phyloP scores from a whole-genome alignment of 2,329 filamentous ascomycete genomes.

The Fusarium devonianum region DNA sequence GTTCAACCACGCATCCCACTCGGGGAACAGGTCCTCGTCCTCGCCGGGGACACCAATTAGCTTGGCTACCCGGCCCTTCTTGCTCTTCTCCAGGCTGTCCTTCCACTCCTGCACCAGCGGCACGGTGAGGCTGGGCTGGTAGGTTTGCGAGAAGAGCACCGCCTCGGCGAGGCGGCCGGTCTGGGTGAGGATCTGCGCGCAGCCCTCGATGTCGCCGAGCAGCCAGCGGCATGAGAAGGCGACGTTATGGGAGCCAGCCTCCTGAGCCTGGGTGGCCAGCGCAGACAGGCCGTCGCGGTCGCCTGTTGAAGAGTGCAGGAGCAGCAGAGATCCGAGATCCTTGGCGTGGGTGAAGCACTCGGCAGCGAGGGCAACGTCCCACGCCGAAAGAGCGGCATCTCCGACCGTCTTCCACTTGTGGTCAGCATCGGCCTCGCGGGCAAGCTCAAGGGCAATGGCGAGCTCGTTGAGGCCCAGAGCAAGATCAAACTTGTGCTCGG shows the following conservation, averaged over 20 bases:
- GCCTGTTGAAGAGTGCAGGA: constrained; percentile 86
- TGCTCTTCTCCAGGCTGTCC: constrained; percentile 78
- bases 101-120: constrained; percentile 82
- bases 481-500: constrained; percentile 96
- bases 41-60: constrained; percentile 82
- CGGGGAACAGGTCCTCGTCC: constrained; percentile 89
- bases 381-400: constrained; percentile 84
- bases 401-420: constrained; percentile 99
- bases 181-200: constrained; percentile 78
- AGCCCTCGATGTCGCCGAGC: constrained; percentile 80
- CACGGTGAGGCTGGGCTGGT: constrained; percentile 80
- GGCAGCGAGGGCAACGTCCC: constrained; percentile 87
- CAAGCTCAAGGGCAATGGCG: constrained; percentile 84
- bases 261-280: constrained; percentile 77
- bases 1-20: constrained; percentile 91
- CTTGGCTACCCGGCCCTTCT: constrained; percentile 85
- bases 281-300: constrained; percentile 76
- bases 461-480: constrained; percentile 84
- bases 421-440: constrained; percentile 82
- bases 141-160: constrained; percentile 92
- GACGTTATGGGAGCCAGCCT: constrained; percentile 85
- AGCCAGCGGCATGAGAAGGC: constrained; percentile 93
- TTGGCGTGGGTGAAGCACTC: constrained; percentile 93
- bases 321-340: constrained; percentile 86
- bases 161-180: constrained; percentile 86